These are phyloP conservation scores for Saccharomyces paradoxus DNA, from an alignment of 805 yeast genomes.

Conservation along the genomic window DNA sequence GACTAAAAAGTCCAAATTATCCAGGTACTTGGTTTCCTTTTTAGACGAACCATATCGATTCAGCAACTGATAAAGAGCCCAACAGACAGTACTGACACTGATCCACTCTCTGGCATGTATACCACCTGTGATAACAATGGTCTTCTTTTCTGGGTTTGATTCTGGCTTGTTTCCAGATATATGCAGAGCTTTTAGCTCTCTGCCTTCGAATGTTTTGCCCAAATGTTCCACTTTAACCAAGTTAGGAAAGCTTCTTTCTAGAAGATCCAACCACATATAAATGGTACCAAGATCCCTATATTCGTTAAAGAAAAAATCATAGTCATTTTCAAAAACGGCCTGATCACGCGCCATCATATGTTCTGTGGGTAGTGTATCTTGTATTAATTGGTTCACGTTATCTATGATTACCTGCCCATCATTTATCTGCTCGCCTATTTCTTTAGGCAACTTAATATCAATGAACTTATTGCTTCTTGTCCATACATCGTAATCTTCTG, in stretches of 20 bases:
- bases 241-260: constrained; percentile 56
- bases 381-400: constrained; percentile 50
- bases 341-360: constrained; percentile 2
- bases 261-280: constrained; percentile 59
- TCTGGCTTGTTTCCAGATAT: constrained; percentile 42
- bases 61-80: constrained; percentile 41
- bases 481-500: constrained; percentile 39
- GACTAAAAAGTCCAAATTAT: constrained; percentile 60
- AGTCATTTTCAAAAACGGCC: constrained; percentile 6
- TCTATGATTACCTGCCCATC: constrained; percentile 36
- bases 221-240: constrained; percentile 55
- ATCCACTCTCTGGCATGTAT: constrained; percentile 91
- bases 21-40: constrained; percentile 40
- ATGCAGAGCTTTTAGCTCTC: constrained; percentile 61
- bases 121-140: constrained; percentile 75
- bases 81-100: constrained; percentile 61
- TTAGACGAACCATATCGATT: constrained; percentile 36
- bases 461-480: constrained; percentile 37
- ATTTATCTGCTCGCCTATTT: constrained; percentile 7
- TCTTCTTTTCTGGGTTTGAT: constrained; percentile 40
- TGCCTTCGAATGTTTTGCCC: constrained; percentile 70
- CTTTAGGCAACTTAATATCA: constrained; percentile 35
- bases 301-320: constrained; percentile 59
- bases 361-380: constrained; percentile 44
- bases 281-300: constrained; percentile 63